Evolutionary conservation across 306 rosid species (phyloP), one percentile per base, ranked within the genome.

Genomic region (Adenanthera pavonina): DNA sequence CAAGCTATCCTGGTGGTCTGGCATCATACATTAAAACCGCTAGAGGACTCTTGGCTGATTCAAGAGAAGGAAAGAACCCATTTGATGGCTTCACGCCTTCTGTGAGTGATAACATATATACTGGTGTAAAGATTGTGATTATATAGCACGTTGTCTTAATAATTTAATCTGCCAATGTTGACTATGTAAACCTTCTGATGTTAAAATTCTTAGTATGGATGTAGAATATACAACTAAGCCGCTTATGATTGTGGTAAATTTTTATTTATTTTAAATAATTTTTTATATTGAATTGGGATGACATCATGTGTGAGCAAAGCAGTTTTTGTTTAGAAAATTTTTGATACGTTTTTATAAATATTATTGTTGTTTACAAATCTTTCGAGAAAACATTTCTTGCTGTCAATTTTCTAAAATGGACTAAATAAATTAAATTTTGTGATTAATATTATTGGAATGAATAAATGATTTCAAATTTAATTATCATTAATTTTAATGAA

Each of bases 11-110:
- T 72, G 97, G 97, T 59, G 98, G 98, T 36, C 85, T 95, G 87
- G 85, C 56, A 67, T 85, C 94, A 6, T 95, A 95, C 80, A 83
- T 95, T 69, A 87, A 89, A 76, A 93, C 79, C 48, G 99, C 98
- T 52, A 92, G 91, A 81, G 91, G 82, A 75, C 96, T 93, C 35
- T 84, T 95, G 84, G 94, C 99, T 3, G 97, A 92, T 87, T 95
- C 97, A 3, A 95, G 91, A 82, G 92, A 88, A 36, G 98, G 98
- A 59, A 89, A 51, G 87, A 95, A 95, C 48, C 98, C 99, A 59
- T 95, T 89, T 34, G 92, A 93, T 80, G 98, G 98, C 75, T 95
- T 92, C 91, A 92, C 90, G 20, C 99, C 99, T 82, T 95, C 99
- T n/a, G 99, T 95, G 78, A 88, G 96, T 87, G 8, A 10, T 67